Evolutionary conservation across 495 filamentous ascomycete genomes (phyloP), one percentile per base, ranked within the genome.

Genomic region (Daldinia childiae): DNA sequence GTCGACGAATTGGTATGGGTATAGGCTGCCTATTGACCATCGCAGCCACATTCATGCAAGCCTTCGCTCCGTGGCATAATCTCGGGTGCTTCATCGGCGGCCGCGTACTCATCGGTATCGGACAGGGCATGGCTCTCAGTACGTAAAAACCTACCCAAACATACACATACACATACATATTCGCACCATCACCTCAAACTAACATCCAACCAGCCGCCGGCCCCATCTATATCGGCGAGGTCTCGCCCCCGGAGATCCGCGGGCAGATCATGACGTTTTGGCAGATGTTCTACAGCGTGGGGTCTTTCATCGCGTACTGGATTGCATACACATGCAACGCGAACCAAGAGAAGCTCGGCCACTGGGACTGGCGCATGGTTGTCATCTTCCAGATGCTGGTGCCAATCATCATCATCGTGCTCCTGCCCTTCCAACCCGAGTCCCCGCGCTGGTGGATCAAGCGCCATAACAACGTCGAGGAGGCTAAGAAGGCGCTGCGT

Each of bases 211-310:
- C 19, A 71, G 70, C 76, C 9, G 68, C 87, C 43, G 87, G 87
- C 11, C 87, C 87, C 0, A 87, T 89, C 62, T 90, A 89, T 69
- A 90, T 90, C 56, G 87, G 87, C 55, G 87, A 90, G 62, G 74
- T 90, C 19, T 83, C 87, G 6, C 86, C 87, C 6, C 74, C 84
- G 8, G 83, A 88, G 57, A 89, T 89, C 65, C 85, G 88, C 52
- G 88, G 88, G 62, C 84, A 84, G 68, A 87, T 90, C 71, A 88
- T 90, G 88, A 85, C 85, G n/a, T 87, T 89, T 69, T 90, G 87
- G 88, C 87, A 90, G 77, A 87, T 88, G 79, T 89, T 89, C 77
- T 90, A 89, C 79, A 85, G 82, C 27, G 88, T 89, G 30, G 87
- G 87, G 26, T 85, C 85, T 30, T 89, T 89, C 76, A 87, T 90